These are phyloP conservation scores for Kluyveromyces dobzhanskii DNA, from an alignment of 805 yeast species.

Conservation along the genomic window DNA sequence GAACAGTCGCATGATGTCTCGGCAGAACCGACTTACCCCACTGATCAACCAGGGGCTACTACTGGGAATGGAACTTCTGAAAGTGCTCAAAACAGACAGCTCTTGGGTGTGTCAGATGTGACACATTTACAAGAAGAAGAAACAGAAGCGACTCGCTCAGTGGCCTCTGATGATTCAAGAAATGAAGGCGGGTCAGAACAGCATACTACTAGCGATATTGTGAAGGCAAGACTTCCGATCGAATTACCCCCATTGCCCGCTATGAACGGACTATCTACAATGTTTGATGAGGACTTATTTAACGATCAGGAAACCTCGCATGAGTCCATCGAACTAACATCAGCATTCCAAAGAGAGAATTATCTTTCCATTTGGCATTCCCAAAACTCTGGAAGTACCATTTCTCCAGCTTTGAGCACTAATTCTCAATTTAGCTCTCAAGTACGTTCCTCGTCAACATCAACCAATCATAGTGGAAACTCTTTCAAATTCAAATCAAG, in stretches of 20 bases:
- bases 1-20: not conserved
- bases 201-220: not conserved
- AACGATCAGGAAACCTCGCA: conserved; percentile 19
- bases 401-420: conserved; percentile 19
- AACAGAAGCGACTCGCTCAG: not conserved
- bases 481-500: conserved; percentile 24
- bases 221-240: not conserved
- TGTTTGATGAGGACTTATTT: conserved; percentile 21
- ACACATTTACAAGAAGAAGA: no score
- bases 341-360: conserved; percentile 13
- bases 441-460: conserved; percentile 11
- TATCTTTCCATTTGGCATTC: conserved; percentile 28
- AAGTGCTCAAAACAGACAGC: not conserved
- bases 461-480: conserved; percentile 8
- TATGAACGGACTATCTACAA: conserved; percentile 2
- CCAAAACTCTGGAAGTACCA: conserved; percentile 16
- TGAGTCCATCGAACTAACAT: conserved; percentile 17
- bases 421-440: conserved; percentile 21
- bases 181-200: not conserved
- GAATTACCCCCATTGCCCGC: conserved; percentile 3
- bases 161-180: no score
- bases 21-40: not conserved
- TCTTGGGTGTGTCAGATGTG: no score
- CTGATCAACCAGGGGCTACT: conserved; percentile 1
- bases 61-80: conserved; percentile 1